phyloP scores from a whole-genome alignment of 1,284 basidiomycete genomes.

The Sporisorium exsertum region DNA sequence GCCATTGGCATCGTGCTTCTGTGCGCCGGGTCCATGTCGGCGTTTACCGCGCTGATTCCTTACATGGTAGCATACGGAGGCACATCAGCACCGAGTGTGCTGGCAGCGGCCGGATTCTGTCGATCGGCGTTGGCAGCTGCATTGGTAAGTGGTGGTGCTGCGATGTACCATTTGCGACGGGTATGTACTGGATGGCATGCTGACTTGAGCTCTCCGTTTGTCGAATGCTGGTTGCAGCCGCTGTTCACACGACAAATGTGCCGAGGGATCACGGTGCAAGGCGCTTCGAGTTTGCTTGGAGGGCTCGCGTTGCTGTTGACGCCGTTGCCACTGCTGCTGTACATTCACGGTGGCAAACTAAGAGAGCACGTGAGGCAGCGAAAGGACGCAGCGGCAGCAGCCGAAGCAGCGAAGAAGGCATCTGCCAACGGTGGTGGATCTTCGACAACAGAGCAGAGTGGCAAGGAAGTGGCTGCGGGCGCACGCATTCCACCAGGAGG shows the following conservation, averaged over 20 bases:
- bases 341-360: slow-evolving; percentile 32
- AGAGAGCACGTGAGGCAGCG: slow-evolving; percentile 26
- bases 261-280: slow-evolving; percentile 36
- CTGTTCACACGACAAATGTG: slow-evolving; percentile 44
- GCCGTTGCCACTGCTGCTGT: slow-evolving; percentile 38
- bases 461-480: slow-evolving; percentile 1
- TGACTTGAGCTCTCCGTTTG: not conserved
- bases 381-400: slow-evolving; percentile 33
- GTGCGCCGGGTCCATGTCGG: slow-evolving; percentile 41
- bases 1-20: slow-evolving; percentile 38
- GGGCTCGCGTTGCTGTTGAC: slow-evolving; percentile 40
- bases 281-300: slow-evolving; percentile 30
- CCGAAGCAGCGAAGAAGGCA: slow-evolving; percentile 13
- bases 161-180: not conserved
- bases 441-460: not conserved
- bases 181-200: not conserved
- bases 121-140: slow-evolving; percentile 39
- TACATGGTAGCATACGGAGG: slow-evolving; percentile 46
- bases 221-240: slow-evolving; percentile 14
- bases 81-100: slow-evolving; percentile 35
- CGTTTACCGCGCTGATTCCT: slow-evolving; percentile 42
- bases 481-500: slow-evolving; percentile 29
- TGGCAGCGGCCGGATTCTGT: slow-evolving; percentile 43
- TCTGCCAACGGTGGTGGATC: not conserved
- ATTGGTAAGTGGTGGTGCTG: slow-evolving; percentile 14